Percentiles rank a stretch among this genome's conserved stretches.
phyloP scores from a whole-genome alignment of 1,284 basidiomycete genomes.

The Ustilago crameri region DNA sequence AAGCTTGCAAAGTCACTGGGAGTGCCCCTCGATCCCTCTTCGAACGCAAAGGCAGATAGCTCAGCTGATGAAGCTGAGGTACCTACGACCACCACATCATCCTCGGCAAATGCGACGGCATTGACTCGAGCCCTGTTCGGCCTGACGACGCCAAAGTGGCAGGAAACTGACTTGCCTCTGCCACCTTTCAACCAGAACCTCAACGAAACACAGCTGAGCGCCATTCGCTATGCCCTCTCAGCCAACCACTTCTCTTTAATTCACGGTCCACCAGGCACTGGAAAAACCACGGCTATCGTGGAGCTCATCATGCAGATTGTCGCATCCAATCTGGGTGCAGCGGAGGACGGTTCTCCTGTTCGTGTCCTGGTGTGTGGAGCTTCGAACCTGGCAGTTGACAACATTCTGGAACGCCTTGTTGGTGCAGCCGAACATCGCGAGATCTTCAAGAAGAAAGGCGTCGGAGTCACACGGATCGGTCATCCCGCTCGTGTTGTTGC shows the following conservation, averaged over 20 bases:
- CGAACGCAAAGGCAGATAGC: constrained; percentile 16
- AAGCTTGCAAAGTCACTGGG: constrained; percentile 42
- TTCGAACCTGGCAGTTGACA: constrained; percentile 84
- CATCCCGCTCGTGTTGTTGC: constrained; percentile 90
- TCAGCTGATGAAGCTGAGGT: constrained; percentile 32
- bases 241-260: constrained; percentile 84
- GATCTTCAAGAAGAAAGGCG: constrained; percentile 39
- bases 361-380: constrained; percentile 85
- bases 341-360: constrained; percentile 66
- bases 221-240: constrained; percentile 79
- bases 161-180: constrained; percentile 20
- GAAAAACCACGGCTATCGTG: constrained; percentile 70
- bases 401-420: constrained; percentile 66
- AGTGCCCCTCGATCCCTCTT: constrained; percentile 13
- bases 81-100: constrained; percentile 5
- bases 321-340: constrained; percentile 35
- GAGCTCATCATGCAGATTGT: constrained; percentile 66
- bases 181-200: constrained; percentile 80
- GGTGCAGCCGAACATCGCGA: constrained; percentile 38
- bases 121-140: constrained; percentile 57
- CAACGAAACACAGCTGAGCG: constrained; percentile 85
- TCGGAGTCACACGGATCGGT: constrained; percentile 57
- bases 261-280: constrained; percentile 87
- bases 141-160: constrained; percentile 46
- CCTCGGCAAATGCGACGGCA: constrained; percentile 34